Evolutionary conservation across 2,329 filamentous ascomycete genomes (phyloP).

Genomic region (Keithomyces neogunnii): DNA sequence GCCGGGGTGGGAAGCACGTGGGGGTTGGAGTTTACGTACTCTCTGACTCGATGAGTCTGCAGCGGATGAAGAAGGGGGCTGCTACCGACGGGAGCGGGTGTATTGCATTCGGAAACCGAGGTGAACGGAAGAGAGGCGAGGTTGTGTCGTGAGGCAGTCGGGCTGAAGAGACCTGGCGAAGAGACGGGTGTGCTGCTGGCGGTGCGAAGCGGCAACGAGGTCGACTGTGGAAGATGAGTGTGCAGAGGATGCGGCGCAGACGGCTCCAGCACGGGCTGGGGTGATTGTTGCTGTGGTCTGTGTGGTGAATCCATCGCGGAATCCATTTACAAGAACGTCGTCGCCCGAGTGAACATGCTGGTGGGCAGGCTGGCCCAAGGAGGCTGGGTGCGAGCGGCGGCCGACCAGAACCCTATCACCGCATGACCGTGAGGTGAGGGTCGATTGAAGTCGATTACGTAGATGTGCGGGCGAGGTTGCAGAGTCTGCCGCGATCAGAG

Average conservation of each 20-base stretch:
- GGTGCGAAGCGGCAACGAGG: slow-evolving; percentile 36
- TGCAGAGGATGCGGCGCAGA: slow-evolving; percentile 16
- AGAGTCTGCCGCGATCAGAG: not conserved
- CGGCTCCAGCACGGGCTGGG: slow-evolving; percentile 2
- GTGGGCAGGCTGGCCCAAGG: slow-evolving; percentile 4
- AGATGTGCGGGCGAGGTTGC: not conserved
- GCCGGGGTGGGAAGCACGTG: not conserved
- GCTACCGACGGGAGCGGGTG: slow-evolving; percentile 37
- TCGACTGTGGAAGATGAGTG: slow-evolving; percentile 24
- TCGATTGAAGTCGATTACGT: not conserved
- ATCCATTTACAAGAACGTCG: not conserved
- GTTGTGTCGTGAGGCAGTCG: slow-evolving; percentile 34
- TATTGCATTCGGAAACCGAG: slow-evolving; percentile 44
- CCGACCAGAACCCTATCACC: slow-evolving; percentile 8
- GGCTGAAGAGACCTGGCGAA: slow-evolving; percentile 54
- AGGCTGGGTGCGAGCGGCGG: slow-evolving; percentile 6
- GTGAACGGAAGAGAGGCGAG: slow-evolving; percentile 24
- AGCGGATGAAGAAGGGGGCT: slow-evolving; percentile 62
- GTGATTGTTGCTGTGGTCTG: slow-evolving; percentile 5
- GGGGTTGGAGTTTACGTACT: slow-evolving; percentile 44
- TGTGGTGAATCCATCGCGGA: slow-evolving; percentile 11
- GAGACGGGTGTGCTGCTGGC: slow-evolving; percentile 50
- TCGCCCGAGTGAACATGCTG: slow-evolving; percentile 11
- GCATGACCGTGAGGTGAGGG: slow-evolving; percentile 6
- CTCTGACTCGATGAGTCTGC: slow-evolving; percentile 65